A percentile compares a stretch with the other conserved stretches of the same genome.
phyloP scores from a whole-genome alignment of 768 basidiomycete species.

The Auriscalpium orientale region DNA sequence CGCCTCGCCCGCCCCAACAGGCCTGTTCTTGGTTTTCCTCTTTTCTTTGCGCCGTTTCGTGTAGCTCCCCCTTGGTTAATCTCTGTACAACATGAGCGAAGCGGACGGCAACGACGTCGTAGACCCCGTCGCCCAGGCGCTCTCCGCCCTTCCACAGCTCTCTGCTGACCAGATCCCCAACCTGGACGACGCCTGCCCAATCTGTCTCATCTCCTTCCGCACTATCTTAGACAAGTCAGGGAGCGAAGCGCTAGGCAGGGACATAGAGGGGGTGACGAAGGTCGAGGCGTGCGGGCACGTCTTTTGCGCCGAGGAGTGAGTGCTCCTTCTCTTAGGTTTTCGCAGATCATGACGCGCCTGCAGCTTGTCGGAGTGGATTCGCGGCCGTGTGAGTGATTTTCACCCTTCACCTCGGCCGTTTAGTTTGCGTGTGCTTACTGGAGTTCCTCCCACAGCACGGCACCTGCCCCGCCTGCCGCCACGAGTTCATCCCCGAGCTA shows the following conservation, averaged over 20 bases:
- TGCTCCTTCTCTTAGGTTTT: neutral
- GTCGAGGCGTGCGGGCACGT: conserved; percentile 54
- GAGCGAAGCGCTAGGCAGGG: conserved; percentile 13
- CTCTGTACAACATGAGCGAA: neutral
- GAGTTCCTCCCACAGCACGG: conserved; percentile 43
- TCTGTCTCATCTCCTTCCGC: conserved; percentile 52
- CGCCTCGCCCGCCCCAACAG: neutral
- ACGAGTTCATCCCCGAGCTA: conserved; percentile 47
- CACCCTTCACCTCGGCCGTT: neutral
- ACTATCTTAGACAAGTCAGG: conserved; percentile 27
- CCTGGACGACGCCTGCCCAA: conserved; percentile 53
- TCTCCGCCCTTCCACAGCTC: conserved; percentile 5
- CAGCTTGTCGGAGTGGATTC: conserved; percentile 65
- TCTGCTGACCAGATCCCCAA: conserved; percentile 6
- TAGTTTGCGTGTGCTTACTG: neutral
- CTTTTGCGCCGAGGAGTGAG: conserved; percentile 62
- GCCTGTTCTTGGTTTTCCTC: neutral
- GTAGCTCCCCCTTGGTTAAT: neutral
- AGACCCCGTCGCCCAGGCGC: conserved; percentile 2
- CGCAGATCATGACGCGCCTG: neutral
- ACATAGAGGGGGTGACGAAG: conserved; percentile 43
- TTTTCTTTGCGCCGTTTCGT: neutral
- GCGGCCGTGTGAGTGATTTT: conserved; percentile 37
- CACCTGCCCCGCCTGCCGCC: conserved; percentile 62
- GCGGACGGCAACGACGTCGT: neutral